Evolutionary conservation across 768 basidiomycete species (phyloP).

Genomic region (Amyloporia xantha): DNA sequence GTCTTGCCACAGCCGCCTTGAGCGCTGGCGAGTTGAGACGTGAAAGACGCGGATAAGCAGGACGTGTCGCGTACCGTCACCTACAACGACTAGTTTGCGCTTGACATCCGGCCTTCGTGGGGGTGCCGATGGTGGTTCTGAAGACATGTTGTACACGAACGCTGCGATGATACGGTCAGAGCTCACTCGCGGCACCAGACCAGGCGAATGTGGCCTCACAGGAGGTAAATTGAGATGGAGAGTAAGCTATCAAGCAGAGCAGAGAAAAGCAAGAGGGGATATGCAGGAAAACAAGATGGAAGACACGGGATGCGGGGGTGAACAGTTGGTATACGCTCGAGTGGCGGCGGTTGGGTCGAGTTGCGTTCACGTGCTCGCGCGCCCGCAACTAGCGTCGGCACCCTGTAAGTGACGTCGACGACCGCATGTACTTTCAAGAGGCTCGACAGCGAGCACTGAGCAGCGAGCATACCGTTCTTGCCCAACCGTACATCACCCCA

Average conservation of each 20-base stretch:
- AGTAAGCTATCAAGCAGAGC: no score
- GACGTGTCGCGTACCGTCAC: conserved; percentile 62
- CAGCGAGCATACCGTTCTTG: no score
- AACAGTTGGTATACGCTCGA: background rate
- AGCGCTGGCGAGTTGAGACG: conserved; percentile 1
- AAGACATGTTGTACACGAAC: no score
- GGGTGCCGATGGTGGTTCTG: conserved; percentile 2
- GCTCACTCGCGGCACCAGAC: background rate
- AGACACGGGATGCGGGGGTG: background rate
- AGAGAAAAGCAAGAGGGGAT: background rate
- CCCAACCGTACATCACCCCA: no score
- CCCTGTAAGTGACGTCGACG: background rate
- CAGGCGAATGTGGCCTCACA: background rate
- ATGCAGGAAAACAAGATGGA: background rate
- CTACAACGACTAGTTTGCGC: conserved; percentile 83
- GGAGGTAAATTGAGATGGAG: background rate
- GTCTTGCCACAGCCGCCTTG: conserved; percentile 87
- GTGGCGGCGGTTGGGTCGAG: background rate
- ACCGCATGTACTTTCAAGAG: no score
- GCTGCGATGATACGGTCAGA: no score
- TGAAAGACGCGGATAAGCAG: background rate
- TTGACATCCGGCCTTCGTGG: conserved; percentile 69
- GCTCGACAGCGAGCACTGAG: no score
- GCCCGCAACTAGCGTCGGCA: background rate
- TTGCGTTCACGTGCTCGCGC: conserved; percentile 1